Conservation (phyloP, 164 flowering plant species). For the Hamamelis virginiana region DNA sequence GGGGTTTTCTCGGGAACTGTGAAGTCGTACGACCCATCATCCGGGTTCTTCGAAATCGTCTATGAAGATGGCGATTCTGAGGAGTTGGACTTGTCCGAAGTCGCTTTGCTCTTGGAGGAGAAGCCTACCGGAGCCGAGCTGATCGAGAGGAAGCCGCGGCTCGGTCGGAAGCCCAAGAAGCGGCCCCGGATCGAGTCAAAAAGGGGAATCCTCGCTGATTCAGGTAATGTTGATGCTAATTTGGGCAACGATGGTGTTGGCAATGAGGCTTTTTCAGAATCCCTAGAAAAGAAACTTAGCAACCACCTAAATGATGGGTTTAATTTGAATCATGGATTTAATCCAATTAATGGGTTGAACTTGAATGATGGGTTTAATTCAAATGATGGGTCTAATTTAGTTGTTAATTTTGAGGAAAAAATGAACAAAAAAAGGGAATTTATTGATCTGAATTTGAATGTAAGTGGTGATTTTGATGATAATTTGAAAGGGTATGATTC, state of each 20-base stretch:
- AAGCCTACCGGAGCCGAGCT: conserved; percentile 1
- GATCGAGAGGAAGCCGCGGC: conserved; percentile 11
- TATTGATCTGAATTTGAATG: conserved; percentile 60
- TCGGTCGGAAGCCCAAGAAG: conserved; percentile 42
- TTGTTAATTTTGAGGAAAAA: conserved; percentile 7
- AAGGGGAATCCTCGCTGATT: conserved; percentile 1
- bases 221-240: conserved; percentile 24
- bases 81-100: conserved; percentile 45
- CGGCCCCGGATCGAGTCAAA: conserved; percentile 31
- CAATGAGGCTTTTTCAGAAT: conserved; percentile 6
- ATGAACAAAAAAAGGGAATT: conserved; percentile 8
- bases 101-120: conserved; percentile 28
- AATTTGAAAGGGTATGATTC: conserved; percentile 18
- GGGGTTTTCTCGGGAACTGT: conserved; percentile 47
- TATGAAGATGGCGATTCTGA: conserved; percentile 68
- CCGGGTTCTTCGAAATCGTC: conserved; percentile 46
- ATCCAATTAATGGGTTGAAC: conserved; percentile 9
- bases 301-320: background rate
- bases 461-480: conserved; percentile 28
- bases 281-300: conserved; percentile 11
- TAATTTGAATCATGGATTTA: conserved; percentile 35
- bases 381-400: conserved; percentile 8
- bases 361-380: conserved; percentile 18
- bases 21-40: conserved; percentile 43
- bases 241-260: conserved; percentile 4